Base-by-base conservation (phyloP, 2,329 filamentous ascomycete species). In the Trichoderma hamatum region DNA sequence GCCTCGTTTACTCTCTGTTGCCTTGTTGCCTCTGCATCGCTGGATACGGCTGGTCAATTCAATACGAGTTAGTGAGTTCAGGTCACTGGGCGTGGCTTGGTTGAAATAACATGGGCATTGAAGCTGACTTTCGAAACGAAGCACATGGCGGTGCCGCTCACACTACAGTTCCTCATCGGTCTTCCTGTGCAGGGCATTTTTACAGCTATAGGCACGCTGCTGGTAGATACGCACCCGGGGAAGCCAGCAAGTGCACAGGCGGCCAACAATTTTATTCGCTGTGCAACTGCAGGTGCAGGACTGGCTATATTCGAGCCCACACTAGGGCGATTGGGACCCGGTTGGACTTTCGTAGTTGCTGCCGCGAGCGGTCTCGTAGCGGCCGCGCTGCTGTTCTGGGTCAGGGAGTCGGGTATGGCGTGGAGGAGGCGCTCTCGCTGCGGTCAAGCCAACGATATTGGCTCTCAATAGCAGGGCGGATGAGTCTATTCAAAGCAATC, bases 211-310 rank as follows among this genome's bases (percentile, higher is more conserved):
- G 79, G 77, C 4, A 82, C 81, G 2, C 72, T 84, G 49, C 73
- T 83, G 4, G 78, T 83, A 3, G 82, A 84, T 69, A 73, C 84
- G 3, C 82, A 83, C 70, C 82, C 80, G 1, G 46, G 46, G n/a
- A 49, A 49, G 13, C 46, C 46, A 49, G 46, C 46, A 49, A 49
- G 46, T 24, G 46, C 46, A 24, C 46, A 49, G 46, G 46, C 46
- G 46, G 46, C 46, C 46, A 49, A 49, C 4, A 49, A 49, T 10
- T 49, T 49, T 21, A 24, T 49, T 9, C 46, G 46, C 46, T 49
- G 46, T 49, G 46, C 46, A 49, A 49, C 46, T 49, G 46, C 46
- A 14, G 46, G 46, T 49, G 46, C n/a, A 24, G 46, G 46, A 49
- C 46, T 49, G 21, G 46, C 46, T 5, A 49, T 49, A 49, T 49